Evolutionary conservation across 768 basidiomycete species (phyloP), one percentile per base, ranked within the genome.

Genomic region (Termitomyces eurrhizus): DNA sequence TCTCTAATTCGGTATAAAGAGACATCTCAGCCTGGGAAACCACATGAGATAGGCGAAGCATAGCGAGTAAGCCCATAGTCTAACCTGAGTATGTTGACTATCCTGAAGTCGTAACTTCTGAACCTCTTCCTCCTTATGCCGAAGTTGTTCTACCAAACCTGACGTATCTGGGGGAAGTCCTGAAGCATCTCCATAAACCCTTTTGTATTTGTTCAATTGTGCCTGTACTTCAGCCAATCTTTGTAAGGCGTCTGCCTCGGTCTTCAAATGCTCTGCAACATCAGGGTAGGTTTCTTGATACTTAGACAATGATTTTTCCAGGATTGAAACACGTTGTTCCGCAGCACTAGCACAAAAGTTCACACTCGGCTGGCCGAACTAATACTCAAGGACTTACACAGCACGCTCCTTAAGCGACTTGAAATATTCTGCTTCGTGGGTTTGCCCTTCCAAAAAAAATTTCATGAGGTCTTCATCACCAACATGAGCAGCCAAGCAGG

Each of bases 1-100:
- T 86, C 62, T 96, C 94, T 7, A 98, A 74, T 73, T 98, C 95
- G 21, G 84, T 77, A 65, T 91, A 96, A 21, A 97, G 74, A 21
- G 90, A 83, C 14, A 85, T 78, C 67, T 93, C 89, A 3, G 88
- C 82, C 86, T 94, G 69, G 26, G 44, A 52, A 18, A 18, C n/a
- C 56, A 64, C 51, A 59, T 51, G 56, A 57, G 61, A 58, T 33
- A 6, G 68, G 54, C 26, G 11, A 18, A 55, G 21, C 45, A n/a
- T 50, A 12, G 9, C 18, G 1, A 37, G 35, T 4, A 18, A 3
- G 24, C 33, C 13, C 14, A 44, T 11, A 7, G 29, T 73, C 82
- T 32, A 60, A 90, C 91, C 72, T 86, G 79, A 60, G 81, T 81
- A 46, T 84, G 84, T 66, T 93, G 87, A 41, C 76, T 79, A 29